Percentiles rank a stretch among this genome's conserved stretches.
phyloP scores from a whole-genome alignment of 495 filamentous ascomycete genomes.

The Aspergillus wentii region DNA sequence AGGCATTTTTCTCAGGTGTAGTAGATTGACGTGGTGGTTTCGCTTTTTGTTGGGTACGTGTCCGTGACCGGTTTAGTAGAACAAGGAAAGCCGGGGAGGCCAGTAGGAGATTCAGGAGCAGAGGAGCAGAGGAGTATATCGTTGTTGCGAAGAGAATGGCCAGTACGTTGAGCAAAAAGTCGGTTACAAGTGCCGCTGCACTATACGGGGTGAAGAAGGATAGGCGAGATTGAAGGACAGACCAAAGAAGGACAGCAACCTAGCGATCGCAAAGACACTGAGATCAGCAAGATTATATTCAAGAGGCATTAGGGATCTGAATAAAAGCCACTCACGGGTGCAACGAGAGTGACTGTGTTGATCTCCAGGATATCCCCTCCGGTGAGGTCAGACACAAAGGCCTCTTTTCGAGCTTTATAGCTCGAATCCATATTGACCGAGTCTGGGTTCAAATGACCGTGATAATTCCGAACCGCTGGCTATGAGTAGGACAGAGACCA shows the following conservation, averaged over 20 bases:
- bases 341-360: slow-evolving; percentile 75
- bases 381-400: slow-evolving; percentile 89
- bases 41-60: slow-evolving; percentile 45
- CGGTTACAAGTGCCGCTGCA: slow-evolving; percentile 59
- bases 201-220: slow-evolving; percentile 77
- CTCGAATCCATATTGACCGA: slow-evolving; percentile 46
- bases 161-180: slow-evolving; percentile 83
- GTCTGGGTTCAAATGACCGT: background rate
- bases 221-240: slow-evolving; percentile 80
- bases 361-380: slow-evolving; percentile 83
- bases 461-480: background rate
- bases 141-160: slow-evolving; percentile 81
- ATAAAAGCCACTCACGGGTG: slow-evolving; percentile 58
- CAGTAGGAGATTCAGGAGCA: slow-evolving; percentile 72
- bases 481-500: too few relatives aligned
- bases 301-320: too few relatives aligned
- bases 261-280: slow-evolving; percentile 31
- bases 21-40: slow-evolving; percentile 50
- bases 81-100: slow-evolving; percentile 63
- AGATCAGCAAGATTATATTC: too few relatives aligned
- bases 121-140: slow-evolving; percentile 70
- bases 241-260: slow-evolving; percentile 83
- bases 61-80: slow-evolving; percentile 42
- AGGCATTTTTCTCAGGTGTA: slow-evolving; percentile 18
- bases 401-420: slow-evolving; percentile 90